These are phyloP conservation scores for Akanthomyces muscarius DNA, from an alignment of 2,329 filamentous ascomycete genomes.

Conservation along the genomic window DNA sequence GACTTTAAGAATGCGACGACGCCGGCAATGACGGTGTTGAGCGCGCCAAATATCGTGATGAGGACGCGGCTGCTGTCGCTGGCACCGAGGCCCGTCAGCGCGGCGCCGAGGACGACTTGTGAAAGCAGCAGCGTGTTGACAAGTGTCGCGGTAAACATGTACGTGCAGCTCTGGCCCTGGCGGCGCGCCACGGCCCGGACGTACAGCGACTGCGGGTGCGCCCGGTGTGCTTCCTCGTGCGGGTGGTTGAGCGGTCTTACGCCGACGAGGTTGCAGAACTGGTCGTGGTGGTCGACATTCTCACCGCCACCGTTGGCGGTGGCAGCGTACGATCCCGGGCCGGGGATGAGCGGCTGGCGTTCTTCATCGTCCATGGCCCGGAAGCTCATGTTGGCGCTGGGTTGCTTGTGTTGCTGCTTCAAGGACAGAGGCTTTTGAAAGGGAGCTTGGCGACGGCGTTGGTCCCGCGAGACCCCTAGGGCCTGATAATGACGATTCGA, in stretches of 20 bases:
- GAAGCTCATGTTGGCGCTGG: not conserved
- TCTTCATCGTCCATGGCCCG: constrained; percentile 13
- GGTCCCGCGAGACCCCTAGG: not conserved
- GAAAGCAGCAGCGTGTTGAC: constrained; percentile 22
- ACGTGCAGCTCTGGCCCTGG: constrained; percentile 18
- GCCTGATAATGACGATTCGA: not conserved
- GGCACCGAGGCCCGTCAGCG: constrained; percentile 23
- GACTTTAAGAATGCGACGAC: constrained; percentile 24
- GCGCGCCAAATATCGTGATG: constrained; percentile 23
- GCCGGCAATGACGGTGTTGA: constrained; percentile 25
- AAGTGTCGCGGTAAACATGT: constrained; percentile 22
- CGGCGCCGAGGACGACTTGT: constrained; percentile 23
- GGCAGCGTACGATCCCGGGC: not conserved
- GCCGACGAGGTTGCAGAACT: constrained; percentile 23
- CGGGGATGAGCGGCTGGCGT: constrained; percentile 15
- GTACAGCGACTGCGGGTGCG: constrained; percentile 22
- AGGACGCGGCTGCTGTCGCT: constrained; percentile 21
- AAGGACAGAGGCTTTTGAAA: not conserved
- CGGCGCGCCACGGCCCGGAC: constrained; percentile 20
- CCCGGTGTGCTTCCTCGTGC: constrained; percentile 16
- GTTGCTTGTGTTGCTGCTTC: not conserved
- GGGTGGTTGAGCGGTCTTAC: constrained; percentile 19
- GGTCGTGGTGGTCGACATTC: constrained; percentile 19
- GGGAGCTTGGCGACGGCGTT: not conserved
- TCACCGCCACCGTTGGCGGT: not conserved